Conservation (phyloP, 164 flowering plant genomes). For the Vitis rotundifolia region DNA sequence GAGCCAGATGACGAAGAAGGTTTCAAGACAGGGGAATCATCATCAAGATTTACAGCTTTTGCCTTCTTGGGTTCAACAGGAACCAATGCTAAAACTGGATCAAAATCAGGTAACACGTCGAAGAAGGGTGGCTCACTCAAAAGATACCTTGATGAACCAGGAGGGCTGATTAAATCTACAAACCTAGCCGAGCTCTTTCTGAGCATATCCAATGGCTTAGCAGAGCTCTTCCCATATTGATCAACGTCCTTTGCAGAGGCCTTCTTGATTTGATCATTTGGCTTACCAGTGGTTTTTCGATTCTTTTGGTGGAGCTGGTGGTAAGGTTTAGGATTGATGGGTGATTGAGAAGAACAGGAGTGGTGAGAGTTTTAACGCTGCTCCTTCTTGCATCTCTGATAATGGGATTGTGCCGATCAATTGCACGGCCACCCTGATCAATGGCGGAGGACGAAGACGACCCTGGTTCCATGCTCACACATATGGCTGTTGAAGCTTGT, state of each 20-base stretch:
- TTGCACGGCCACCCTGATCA: conserved; percentile 38
- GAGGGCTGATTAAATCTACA: conserved; percentile 33
- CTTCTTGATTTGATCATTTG: conserved; percentile 5
- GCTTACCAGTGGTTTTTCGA: conserved; percentile 4
- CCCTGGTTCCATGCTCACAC: conserved; percentile 33
- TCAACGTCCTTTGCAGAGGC: not conserved
- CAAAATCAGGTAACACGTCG: conserved; percentile 27
- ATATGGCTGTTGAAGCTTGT: conserved; percentile 55
- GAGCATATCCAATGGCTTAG: not conserved
- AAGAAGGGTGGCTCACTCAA: conserved; percentile 25
- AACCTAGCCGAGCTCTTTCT: conserved; percentile 25
- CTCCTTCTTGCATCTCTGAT: conserved; percentile 41
- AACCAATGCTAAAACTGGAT: conserved; percentile 21
- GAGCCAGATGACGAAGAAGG: not conserved
- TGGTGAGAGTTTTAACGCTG: conserved; percentile 1
- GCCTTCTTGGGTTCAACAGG: conserved; percentile 15
- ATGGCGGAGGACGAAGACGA: conserved; percentile 20
- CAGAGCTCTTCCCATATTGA: not conserved
- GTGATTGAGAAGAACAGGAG: conserved; percentile 25
- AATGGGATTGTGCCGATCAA: conserved; percentile 71
- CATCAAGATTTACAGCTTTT: not conserved
- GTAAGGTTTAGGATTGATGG: conserved; percentile 27
- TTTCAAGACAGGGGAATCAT: conserved; percentile 4
- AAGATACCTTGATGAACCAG: conserved; percentile 48
- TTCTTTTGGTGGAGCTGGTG: conserved; percentile 21